Base-by-base conservation (phyloP, 495 filamentous ascomycete genomes). In the Hypoxylon intermedium region DNA sequence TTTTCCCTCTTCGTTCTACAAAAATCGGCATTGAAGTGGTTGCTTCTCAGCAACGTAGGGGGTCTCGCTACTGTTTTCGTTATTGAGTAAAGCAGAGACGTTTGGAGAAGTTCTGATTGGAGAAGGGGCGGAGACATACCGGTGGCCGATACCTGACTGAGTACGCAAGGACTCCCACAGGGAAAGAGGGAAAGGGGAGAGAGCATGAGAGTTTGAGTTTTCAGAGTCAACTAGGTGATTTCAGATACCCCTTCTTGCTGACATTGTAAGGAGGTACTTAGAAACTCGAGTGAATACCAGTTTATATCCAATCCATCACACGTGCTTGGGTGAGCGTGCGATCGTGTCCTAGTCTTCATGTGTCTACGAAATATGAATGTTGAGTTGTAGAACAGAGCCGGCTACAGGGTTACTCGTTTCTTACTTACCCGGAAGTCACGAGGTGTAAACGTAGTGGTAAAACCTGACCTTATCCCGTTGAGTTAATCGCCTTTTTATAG, bases 171-270 rank as follows among this genome's bases (percentile, higher is more conserved):
- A 37, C 62, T 60, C 55, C 41, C 30, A 15, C 26, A 31, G 13
- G 46, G 56, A 42, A 44, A 53, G 44, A 63, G 53, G 42, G 30
- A 36, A 21, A 19, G 26, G 11, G 37, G 42, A 45, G 21, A 34
- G 48, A 4, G 40, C 2, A 40, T 36, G 49, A 1, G 33, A n/a
- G 34, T 16, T 41, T 52, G 50, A 41, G 47, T 61, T 46, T 44
- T 52, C 43, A 56, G 38, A 24, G 53, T 46, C 51, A 53, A 54
- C 58, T 58, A 63, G 64, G 59, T 63, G 53, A 67, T 63, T 59
- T 51, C 53, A 67, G 54, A 67, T 67, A 67, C 64, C 59, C 64
- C 54, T 56, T 57, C 64, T 58, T 13, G 49, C 64, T 48, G 59
- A 45, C 47, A 55, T 6, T 3, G 24, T 7, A 26, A 26, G 36